phyloP scores from a whole-genome alignment of 179 eudicot species.

The Silene noctiflora region DNA sequence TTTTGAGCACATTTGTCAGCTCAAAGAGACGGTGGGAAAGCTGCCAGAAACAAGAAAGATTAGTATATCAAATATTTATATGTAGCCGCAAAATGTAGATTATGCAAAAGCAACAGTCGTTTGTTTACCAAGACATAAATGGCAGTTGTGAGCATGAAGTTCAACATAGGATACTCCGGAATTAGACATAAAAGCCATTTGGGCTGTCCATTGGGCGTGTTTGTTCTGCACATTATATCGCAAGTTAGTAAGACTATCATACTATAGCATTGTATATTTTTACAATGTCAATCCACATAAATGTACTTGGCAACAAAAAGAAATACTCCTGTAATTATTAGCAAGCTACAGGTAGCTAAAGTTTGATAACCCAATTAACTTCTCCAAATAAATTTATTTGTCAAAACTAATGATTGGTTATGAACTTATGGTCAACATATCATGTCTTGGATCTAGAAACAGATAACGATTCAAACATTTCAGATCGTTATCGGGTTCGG shows the following conservation, averaged over 20 bases:
- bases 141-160: conserved; percentile 94
- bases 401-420: background rate
- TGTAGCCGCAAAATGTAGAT: background rate
- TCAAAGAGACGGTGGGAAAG: conserved; percentile 83
- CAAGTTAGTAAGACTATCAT: background rate
- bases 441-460: background rate
- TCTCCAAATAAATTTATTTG: background rate
- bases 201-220: conserved; percentile 91
- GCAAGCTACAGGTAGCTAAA: background rate
- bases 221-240: conserved; percentile 55
- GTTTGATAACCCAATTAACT: background rate
- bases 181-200: conserved; percentile 85
- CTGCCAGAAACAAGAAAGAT: conserved; percentile 43
- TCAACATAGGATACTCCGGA: conserved; percentile 86
- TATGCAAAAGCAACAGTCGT: conserved; percentile 1
- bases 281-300: background rate
- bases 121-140: conserved; percentile 68
- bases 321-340: background rate
- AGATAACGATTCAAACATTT: background rate
- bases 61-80: background rate
- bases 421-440: background rate
- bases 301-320: background rate
- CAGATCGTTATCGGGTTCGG: background rate
- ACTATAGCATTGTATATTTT: background rate
- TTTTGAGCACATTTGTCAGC: conserved; percentile 71